phyloP scores from a whole-genome alignment of 371 early-diverging fungal species.

The Lichtheimia hyalospora region DNA sequence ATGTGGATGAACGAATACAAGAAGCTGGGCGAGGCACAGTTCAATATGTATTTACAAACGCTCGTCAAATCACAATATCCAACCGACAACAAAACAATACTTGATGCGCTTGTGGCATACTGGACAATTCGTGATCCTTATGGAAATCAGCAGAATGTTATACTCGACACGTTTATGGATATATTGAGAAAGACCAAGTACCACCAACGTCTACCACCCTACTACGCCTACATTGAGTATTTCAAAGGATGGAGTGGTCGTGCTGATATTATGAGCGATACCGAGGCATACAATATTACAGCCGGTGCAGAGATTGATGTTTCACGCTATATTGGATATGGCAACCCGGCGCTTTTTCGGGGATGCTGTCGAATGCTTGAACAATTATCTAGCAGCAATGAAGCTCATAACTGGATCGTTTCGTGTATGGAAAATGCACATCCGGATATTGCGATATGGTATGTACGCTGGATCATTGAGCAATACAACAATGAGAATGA shows the following conservation, averaged over 20 bases:
- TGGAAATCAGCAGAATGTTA: conserved; percentile 15
- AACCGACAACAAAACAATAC: conserved; percentile 25
- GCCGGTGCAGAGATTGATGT: conserved; percentile 35
- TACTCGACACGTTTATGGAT: conserved; percentile 22
- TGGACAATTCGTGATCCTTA: conserved; percentile 35
- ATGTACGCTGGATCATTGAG: conserved; percentile 25
- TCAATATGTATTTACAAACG: conserved; percentile 22
- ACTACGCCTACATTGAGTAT: conserved; percentile 34
- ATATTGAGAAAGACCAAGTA: conserved; percentile 18
- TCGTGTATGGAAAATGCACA: conserved; percentile 23
- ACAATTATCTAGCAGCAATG: not conserved
- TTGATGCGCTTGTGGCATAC: conserved; percentile 32
- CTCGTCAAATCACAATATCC: conserved; percentile 29
- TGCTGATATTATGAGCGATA: not conserved
- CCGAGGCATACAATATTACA: conserved; percentile 11
- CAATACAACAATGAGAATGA: conserved; percentile 13
- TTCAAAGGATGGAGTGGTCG: not conserved
- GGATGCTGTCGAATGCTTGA: conserved; percentile 3
- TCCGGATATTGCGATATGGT: conserved; percentile 19
- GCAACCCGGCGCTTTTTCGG: conserved; percentile 15
- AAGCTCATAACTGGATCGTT: conserved; percentile 17
- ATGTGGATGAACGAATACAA: conserved; percentile 13
- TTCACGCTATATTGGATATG: conserved; percentile 11
- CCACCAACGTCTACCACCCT: conserved; percentile 30
- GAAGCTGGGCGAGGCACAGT: conserved; percentile 13